Percentiles rank a stretch among this genome's conserved stretches.
phyloP scores from a whole-genome alignment of 208 protist species.

The Crithidia expoeki region DNA sequence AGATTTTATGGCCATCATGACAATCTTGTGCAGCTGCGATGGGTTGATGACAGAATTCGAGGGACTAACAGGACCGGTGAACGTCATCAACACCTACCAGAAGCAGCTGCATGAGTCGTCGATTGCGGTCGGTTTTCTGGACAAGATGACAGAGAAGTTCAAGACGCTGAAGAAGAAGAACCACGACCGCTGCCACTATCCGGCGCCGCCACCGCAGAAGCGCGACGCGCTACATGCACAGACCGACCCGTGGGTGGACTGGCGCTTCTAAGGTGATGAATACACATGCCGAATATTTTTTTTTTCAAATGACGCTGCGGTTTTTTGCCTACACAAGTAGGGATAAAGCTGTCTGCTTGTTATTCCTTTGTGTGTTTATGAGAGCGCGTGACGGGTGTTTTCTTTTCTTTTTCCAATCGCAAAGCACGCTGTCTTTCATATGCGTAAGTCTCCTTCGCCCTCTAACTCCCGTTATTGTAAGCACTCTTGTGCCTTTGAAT shows the following conservation, averaged over 20 bases:
- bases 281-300: too few species aligned
- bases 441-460: too few species aligned
- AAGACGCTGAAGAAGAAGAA: constrained; percentile 2
- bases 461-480: too few species aligned
- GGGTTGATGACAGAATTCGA: constrained; percentile 40
- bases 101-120: constrained; percentile 50
- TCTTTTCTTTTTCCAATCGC: too few species aligned
- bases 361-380: too few species aligned
- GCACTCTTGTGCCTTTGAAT: too few species aligned
- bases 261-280: constrained; percentile 25
- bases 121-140: constrained; percentile 26
- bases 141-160: constrained; percentile 34
- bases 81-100: constrained; percentile 38
- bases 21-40: constrained; percentile 36
- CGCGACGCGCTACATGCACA: constrained; percentile 18
- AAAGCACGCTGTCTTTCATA: too few species aligned
- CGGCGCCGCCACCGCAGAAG: constrained; percentile 19
- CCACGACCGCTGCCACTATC: constrained; percentile 38
- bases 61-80: constrained; percentile 17
- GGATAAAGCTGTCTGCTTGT: too few species aligned
- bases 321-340: constrained; percentile 7
- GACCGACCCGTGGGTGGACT: constrained; percentile 28
- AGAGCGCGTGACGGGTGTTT: too few species aligned
- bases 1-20: constrained; percentile 35
- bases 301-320: not conserved